Evolutionary conservation across 75 land plant species (phyloP).

Genomic region (Selaginella moellendorffii): DNA sequence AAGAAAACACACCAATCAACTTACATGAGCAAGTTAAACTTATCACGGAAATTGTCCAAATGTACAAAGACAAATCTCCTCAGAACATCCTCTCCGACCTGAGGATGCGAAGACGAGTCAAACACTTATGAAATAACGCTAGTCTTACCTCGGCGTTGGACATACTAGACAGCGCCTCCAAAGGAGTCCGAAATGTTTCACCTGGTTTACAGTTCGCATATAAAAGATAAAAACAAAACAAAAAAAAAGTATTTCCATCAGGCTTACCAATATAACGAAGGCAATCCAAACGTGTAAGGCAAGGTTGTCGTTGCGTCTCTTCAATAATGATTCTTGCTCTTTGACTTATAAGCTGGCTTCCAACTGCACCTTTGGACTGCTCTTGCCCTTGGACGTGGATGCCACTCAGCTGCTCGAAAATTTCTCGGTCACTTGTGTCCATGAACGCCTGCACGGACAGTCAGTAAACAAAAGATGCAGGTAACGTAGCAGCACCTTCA

Average conservation of each 20-base stretch:
- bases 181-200: slow-evolving; percentile 21
- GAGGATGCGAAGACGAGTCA: slow-evolving; percentile 13
- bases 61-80: slow-evolving; percentile 68
- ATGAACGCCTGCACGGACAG: slow-evolving; percentile 50
- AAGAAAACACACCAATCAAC: slow-evolving; percentile 10
- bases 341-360: slow-evolving; percentile 68
- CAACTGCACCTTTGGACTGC: slow-evolving; percentile 53
- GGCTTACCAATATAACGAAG: slow-evolving; percentile 64
- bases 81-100: slow-evolving; percentile 74
- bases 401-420: slow-evolving; percentile 53
- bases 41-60: slow-evolving; percentile 51
- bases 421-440: slow-evolving; percentile 73
- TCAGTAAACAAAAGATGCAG: neutral
- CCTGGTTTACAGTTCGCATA: slow-evolving; percentile 24
- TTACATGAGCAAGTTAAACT: slow-evolving; percentile 85
- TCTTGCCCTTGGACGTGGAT: slow-evolving; percentile 31
- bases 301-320: slow-evolving; percentile 44
- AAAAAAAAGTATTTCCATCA: neutral
- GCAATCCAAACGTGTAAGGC: slow-evolving; percentile 62
- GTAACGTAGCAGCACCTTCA: slow-evolving; percentile 44
- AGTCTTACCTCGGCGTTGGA: slow-evolving; percentile 11
- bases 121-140: neutral
- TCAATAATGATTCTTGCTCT: slow-evolving; percentile 83
- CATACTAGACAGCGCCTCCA: slow-evolving; percentile 10
- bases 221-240: neutral